A percentile compares a stretch with the other conserved stretches of the same genome.
Evolutionary conservation across 345 rosid genomes (phyloP).

Genomic region (Erodium maritimum): DNA sequence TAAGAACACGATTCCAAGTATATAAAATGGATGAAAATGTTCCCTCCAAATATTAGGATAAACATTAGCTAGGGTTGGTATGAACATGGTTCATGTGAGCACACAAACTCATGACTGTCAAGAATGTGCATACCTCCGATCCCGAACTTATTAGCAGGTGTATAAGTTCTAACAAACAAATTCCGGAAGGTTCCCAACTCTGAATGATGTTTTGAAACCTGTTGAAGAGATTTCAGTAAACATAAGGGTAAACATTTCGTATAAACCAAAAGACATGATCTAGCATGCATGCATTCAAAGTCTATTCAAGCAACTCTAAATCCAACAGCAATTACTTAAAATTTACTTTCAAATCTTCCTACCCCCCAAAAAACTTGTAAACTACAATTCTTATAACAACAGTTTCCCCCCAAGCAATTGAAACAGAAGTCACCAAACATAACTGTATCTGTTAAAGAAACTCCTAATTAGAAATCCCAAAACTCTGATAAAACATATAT

Average conservation of each 20-base stretch:
- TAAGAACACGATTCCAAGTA: too few species aligned
- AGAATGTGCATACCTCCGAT: constrained; percentile 2
- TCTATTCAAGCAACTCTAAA: not conserved
- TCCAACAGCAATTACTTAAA: not conserved
- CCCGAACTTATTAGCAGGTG: not conserved
- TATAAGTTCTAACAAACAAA: constrained; percentile 2
- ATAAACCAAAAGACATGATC: not conserved
- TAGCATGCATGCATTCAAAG: too few species aligned
- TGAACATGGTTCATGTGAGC: too few species aligned
- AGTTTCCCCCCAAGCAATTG: not conserved
- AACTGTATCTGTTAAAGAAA: too few species aligned
- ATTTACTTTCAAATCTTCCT: not conserved
- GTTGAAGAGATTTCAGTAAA: constrained; percentile 4
- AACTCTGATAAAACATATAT: too few species aligned
- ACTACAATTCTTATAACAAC: not conserved
- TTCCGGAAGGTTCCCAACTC: not conserved
- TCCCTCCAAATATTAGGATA: too few species aligned
- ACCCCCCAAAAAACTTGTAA: not conserved
- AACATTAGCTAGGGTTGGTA: too few species aligned
- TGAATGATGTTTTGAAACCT: constrained; percentile 34
- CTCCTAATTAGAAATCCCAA: too few species aligned
- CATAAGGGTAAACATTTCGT: too few species aligned
- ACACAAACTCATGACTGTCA: not conserved
- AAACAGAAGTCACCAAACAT: too few species aligned
- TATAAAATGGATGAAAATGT: too few species aligned